Evolutionary conservation across 805 yeast species (phyloP), one percentile per base, ranked within the genome.

Genomic region (Pichia scutulata): DNA sequence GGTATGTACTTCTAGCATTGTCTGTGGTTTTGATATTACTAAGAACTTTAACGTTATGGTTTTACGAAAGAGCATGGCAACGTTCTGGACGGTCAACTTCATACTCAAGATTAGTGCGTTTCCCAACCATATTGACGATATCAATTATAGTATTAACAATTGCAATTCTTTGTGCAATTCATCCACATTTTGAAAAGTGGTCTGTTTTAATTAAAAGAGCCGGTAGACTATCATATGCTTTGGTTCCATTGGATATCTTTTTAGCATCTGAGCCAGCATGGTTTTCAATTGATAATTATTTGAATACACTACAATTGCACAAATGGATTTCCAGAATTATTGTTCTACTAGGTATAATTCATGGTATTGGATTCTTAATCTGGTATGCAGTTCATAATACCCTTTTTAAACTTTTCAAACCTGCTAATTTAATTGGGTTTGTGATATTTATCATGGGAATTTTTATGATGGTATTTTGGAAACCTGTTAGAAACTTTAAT

Each of bases 311-410:
- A 13, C 70, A 70, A 19, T 57, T 85, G 9, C 95, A 86, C 61
- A 84, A 83, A 58, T 84, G 92, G 90, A 55, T 83, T 1, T 81
- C 89, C 4, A 68, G 92, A 52, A 39, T 81, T 2, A 74, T 83
- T 22, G 60, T 81, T 1, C 52, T 71, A 0, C 60, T 75, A 30
- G 73, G 75, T 0, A 41, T 73, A 0, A 44, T 74, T 4, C 95
- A 86, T 58, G 70, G 80, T 0, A 43, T 78, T 16, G 82, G 81
- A 1, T 86, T 70, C 59, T 33, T 76, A 4, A 60, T 67, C 10
- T 85, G 85, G 88, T 43, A 52, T 9, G 43, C 59, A 2, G 28
- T 59, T 0, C 70, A 68, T 5, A 43, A 43, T 7, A 71, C 72
- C 1, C 56, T 68, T 0, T 57, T 70, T 2, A 71, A 78, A 48